Conservation (phyloP, 2,329 filamentous ascomycete species). For the Pestalotiopsis sp. region DNA sequence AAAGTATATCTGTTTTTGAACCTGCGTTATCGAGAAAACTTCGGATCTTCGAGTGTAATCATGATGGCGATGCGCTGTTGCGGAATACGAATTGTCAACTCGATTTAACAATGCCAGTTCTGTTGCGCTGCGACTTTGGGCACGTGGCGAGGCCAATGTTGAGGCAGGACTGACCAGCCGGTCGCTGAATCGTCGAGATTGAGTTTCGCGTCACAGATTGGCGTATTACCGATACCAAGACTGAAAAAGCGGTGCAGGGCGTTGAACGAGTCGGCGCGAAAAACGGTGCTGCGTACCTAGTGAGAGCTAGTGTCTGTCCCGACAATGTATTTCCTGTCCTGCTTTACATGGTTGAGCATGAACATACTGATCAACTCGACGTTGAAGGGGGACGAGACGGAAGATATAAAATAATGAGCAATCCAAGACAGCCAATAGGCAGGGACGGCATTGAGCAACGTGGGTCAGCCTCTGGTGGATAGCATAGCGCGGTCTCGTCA, state of each 20-base stretch:
- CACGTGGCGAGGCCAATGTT: background rate
- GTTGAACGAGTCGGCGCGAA: background rate
- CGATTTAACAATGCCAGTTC: too few relatives aligned
- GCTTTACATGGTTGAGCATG: too few relatives aligned
- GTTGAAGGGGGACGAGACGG: too few relatives aligned
- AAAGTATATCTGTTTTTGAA: background rate
- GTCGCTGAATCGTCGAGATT: background rate
- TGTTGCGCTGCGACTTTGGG: background rate
- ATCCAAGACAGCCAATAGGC: background rate
- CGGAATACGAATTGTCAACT: too few relatives aligned
- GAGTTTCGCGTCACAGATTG: background rate
- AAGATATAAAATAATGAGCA: background rate
- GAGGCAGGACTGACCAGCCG: background rate
- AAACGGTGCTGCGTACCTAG: too few relatives aligned
- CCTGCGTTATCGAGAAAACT: background rate
- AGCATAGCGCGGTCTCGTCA: background rate
- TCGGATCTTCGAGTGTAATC: background rate
- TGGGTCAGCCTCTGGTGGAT: constrained; percentile 4
- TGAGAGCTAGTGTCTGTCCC: too few relatives aligned
- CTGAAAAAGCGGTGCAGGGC: background rate
- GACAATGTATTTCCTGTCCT: too few relatives aligned
- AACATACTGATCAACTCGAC: too few relatives aligned
- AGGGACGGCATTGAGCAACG: background rate
- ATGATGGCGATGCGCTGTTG: background rate
- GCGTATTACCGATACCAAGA: background rate